Conservation (phyloP, 2,329 filamentous ascomycete genomes). For the Nemania diffusa region DNA sequence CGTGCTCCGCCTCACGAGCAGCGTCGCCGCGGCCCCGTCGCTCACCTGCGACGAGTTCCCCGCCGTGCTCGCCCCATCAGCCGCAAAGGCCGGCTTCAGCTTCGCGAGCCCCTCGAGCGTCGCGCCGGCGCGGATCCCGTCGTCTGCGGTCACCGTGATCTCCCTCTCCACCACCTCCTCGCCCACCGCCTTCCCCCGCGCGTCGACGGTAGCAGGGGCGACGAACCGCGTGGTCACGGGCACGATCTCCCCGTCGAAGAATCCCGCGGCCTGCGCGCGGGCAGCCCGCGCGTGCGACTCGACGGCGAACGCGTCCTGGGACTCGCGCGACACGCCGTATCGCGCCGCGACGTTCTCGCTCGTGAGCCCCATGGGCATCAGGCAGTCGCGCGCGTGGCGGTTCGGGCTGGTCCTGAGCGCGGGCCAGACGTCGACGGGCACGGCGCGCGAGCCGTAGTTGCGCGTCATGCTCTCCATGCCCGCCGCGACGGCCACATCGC, state of each 20-base stretch:
- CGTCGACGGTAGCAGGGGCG: conserved; percentile 71
- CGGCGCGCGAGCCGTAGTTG: conserved; percentile 87
- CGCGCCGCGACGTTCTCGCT: conserved; percentile 86
- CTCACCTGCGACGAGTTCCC: conserved; percentile 89
- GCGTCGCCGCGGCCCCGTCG: conserved; percentile 84
- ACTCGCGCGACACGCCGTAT: conserved; percentile 72
- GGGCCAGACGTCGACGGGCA: conserved; percentile 84
- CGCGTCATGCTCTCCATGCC: conserved; percentile 97
- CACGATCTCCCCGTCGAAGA: conserved; percentile 82
- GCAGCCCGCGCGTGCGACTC: conserved; percentile 79
- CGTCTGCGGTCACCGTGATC: conserved; percentile 79
- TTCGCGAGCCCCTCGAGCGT: conserved; percentile 76
- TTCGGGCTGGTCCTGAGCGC: conserved; percentile 66
- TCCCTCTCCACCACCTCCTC: conserved; percentile 66
- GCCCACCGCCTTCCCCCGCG: conserved; percentile 65
- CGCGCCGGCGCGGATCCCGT: conserved; percentile 79
- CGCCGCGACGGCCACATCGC: conserved; percentile 80
- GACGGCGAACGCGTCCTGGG: conserved; percentile 86
- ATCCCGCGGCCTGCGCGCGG: conserved; percentile 72
- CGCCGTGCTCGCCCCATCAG: conserved; percentile 80
- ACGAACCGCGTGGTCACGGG: conserved; percentile 78
- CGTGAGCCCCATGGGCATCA: conserved; percentile 95
- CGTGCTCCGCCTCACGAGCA: conserved; percentile 86
- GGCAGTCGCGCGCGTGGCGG: conserved; percentile 81
- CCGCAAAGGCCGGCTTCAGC: conserved; percentile 86